These are phyloP conservation scores for Auxenochlorella protothecoides DNA, from an alignment of 139 green algal species.

Conservation along the genomic window DNA sequence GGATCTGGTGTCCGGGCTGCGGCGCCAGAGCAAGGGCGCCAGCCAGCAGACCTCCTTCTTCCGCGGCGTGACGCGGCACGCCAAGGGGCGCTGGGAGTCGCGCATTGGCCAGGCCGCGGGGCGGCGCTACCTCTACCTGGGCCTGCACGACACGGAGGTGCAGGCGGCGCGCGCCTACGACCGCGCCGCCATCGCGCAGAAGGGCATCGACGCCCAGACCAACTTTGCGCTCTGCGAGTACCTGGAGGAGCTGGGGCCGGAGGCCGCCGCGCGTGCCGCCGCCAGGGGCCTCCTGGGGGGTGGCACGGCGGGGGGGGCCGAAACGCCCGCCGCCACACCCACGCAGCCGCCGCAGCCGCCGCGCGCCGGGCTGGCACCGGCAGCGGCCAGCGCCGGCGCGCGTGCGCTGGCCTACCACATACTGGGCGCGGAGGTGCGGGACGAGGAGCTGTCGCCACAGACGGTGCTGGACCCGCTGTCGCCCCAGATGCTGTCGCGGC, in stretches of 20 bases:
- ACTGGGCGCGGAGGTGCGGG: too few species aligned
- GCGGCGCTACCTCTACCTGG: constrained; percentile 41
- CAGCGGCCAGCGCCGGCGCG: neutral
- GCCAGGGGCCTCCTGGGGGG: neutral
- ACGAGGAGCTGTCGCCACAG: too few species aligned
- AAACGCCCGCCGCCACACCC: neutral
- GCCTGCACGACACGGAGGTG: constrained; percentile 52
- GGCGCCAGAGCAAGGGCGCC: constrained; percentile 27
- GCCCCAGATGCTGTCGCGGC: too few species aligned
- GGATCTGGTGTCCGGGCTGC: constrained; percentile 18
- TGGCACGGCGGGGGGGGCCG: neutral
- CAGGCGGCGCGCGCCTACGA: constrained; percentile 69
- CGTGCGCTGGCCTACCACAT: too few species aligned
- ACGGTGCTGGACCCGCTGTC: too few species aligned
- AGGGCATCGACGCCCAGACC: constrained; percentile 46
- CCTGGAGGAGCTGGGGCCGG: constrained; percentile 25
- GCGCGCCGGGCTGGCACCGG: neutral
- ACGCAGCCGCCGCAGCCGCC: neutral
- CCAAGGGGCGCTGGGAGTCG: constrained; percentile 66
- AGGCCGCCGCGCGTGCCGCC: neutral
- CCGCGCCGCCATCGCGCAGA: constrained; percentile 36
- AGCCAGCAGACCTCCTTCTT: constrained; percentile 43
- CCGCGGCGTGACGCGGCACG: constrained; percentile 59
- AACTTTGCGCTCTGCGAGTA: constrained; percentile 64
- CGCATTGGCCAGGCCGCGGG: constrained; percentile 40